Evolutionary conservation across 225 moss, liverwort and hornwort genomes (phyloP), one percentile per base, ranked within the genome.

Genomic region (Antitrichia curtipendula): DNA sequence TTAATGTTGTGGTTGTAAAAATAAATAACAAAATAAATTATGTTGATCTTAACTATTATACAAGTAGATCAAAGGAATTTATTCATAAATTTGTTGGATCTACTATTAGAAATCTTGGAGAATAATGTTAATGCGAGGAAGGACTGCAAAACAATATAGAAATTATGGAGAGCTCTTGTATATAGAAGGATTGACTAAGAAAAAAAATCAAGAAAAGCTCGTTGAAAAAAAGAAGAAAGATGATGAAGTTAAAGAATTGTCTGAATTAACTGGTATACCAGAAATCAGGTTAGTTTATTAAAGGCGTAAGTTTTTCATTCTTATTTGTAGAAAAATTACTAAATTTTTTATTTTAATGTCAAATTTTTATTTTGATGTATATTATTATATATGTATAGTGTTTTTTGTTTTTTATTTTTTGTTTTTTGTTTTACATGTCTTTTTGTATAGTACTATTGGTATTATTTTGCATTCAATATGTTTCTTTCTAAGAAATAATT

Each of bases 81-180:
- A 84, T 82, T 20, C 7, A 80, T 18, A 43, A 43, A 49, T 82
- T 40, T 84, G 11, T 21, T 88, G 73, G 72, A 9, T 56, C 8
- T 24, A 68, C 66, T 76, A 16, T 81, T 95, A 98, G 98, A 95
- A 92, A 91, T 98, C 98, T 80, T 97, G 95, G 95, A 94, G 87
- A 88, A 90, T 97, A 79, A 96, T 96, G 98, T 86, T 95, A 29
- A 93, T 95, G 95, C 96, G 97, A 85, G 98, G 94, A 36, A 95
- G 90, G 80, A 95, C 89, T 78, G 96, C 98, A 74, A 97, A 95
- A 85, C 95, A 98, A 89, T 98, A 93, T 84, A 93, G 87, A 85
- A 98, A 98, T 75, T 98, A 98, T 78, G 98, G 98, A 49, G 98
- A 98, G 80, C 91, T 98, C 41, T 90, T 98, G 13, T 98, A 98